These are phyloP conservation scores for Monilinia aucupariae DNA, from an alignment of 2,329 filamentous ascomycete genomes.

Conservation along the genomic window DNA sequence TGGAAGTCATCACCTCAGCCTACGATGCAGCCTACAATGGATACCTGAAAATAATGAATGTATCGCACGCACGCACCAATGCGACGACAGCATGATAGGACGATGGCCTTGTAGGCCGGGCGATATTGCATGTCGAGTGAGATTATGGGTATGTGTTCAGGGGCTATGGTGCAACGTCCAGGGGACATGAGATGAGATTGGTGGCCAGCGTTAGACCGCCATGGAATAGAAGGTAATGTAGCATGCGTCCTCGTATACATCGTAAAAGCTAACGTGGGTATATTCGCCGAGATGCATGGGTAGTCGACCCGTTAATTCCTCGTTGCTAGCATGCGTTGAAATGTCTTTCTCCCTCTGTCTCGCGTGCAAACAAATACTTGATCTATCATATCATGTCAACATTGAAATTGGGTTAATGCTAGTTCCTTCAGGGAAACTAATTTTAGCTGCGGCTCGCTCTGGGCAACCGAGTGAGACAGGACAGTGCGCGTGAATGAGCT, in stretches of 20 bases:
- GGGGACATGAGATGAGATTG: neutral
- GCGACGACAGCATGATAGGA: neutral
- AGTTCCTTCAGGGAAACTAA: no score
- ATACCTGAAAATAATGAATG: neutral
- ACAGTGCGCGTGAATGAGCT: neutral
- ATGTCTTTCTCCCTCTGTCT: no score
- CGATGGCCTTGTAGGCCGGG: no score
- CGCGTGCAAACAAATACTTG: no score
- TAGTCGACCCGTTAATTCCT: neutral
- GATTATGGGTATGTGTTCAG: neutral
- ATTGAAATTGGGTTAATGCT: no score
- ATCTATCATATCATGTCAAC: no score
- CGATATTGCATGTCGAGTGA: neutral
- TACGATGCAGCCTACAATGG: no score
- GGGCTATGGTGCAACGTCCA: neutral
- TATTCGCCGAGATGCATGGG: neutral
- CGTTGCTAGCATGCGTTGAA: no score
- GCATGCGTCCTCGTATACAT: neutral
- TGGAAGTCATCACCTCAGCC: neutral
- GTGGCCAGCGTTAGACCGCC: neutral
- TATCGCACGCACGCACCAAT: neutral
- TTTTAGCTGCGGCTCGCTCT: no score
- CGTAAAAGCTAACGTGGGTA: neutral
- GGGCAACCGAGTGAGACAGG: neutral
- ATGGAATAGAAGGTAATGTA: neutral